phyloP scores from a whole-genome alignment of 2,329 filamentous ascomycete genomes.

The Elsinoe perseae region DNA sequence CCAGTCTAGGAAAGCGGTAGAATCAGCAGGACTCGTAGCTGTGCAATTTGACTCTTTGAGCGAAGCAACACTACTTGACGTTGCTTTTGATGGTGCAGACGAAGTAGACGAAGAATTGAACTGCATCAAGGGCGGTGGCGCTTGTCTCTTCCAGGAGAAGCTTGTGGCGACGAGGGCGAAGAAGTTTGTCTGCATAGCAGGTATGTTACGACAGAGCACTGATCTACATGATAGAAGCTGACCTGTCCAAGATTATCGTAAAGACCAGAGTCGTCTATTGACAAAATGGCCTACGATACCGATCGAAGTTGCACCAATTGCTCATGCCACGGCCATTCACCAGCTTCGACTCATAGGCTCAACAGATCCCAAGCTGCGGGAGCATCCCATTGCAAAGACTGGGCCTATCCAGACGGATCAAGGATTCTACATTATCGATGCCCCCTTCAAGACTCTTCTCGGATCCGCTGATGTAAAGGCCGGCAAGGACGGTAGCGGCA shows the following conservation, averaged over 20 bases:
- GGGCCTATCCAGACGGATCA: constrained; percentile 81
- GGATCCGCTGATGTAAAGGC: constrained; percentile 50
- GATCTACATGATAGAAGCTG: constrained; percentile 8
- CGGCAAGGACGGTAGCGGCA: constrained; percentile 29
- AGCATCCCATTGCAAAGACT: constrained; percentile 67
- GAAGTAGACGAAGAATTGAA: constrained; percentile 93
- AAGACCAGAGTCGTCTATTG: constrained; percentile 68
- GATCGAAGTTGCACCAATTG: constrained; percentile 85
- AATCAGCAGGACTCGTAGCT: constrained; percentile 66
- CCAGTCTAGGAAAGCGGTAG: constrained; percentile 81
- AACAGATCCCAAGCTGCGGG: constrained; percentile 60
- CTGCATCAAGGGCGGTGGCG: constrained; percentile 94
- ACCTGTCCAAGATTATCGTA: constrained; percentile 66
- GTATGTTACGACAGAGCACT: constrained; percentile 38
- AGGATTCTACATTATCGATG: constrained; percentile 83
- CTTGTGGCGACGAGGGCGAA: constrained; percentile 76
- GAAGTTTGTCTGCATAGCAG: constrained; percentile 81
- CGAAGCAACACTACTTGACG: constrained; percentile 59
- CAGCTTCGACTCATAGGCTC: constrained; percentile 68
- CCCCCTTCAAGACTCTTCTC: constrained; percentile 68
- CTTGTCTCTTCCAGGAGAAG: constrained; percentile 98
- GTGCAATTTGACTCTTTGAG: constrained; percentile 71
- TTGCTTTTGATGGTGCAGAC: constrained; percentile 93
- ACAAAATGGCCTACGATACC: constrained; percentile 76
- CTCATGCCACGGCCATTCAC: constrained; percentile 66